Evolutionary conservation across 148 eudicot genomes (phyloP).

Genomic region (Chenopodium formosanum): DNA sequence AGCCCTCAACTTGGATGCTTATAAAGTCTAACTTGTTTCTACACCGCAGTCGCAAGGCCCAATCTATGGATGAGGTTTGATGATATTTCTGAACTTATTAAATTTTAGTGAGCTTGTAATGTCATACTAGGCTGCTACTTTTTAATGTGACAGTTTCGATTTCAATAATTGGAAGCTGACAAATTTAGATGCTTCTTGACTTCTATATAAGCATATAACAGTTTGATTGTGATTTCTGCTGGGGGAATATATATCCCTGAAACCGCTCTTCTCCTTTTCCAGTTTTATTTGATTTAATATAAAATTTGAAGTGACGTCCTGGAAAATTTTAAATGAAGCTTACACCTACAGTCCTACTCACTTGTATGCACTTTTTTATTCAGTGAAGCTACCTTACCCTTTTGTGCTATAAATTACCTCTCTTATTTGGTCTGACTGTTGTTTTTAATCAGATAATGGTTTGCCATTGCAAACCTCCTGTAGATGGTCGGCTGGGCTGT

Average conservation of each 20-base stretch:
- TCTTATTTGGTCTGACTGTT: slow-evolving; percentile 7
- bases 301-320: neutral
- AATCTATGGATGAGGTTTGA: slow-evolving; percentile 84
- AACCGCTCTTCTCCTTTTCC: neutral
- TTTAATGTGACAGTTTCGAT: neutral
- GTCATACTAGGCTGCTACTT: neutral
- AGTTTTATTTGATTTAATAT: neutral
- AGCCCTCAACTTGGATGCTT: slow-evolving; percentile 68
- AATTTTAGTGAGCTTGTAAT: neutral
- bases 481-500: slow-evolving; percentile 77
- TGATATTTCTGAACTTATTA: neutral
- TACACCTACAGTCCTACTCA: neutral
- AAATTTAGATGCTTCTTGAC: neutral
- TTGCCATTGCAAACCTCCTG: slow-evolving; percentile 85
- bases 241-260: neutral
- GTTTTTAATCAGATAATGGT: slow-evolving; percentile 72
- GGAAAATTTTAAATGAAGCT: neutral
- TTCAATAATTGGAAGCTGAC: neutral
- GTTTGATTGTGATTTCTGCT: neutral
- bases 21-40: slow-evolving; percentile 78
- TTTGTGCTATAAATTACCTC: slow-evolving; percentile 5
- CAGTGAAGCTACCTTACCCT: neutral
- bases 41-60: slow-evolving; percentile 82
- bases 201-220: neutral
- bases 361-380: neutral